phyloP scores from a whole-genome alignment of 176 grass and related monocot species.

The Carex littledalei region DNA sequence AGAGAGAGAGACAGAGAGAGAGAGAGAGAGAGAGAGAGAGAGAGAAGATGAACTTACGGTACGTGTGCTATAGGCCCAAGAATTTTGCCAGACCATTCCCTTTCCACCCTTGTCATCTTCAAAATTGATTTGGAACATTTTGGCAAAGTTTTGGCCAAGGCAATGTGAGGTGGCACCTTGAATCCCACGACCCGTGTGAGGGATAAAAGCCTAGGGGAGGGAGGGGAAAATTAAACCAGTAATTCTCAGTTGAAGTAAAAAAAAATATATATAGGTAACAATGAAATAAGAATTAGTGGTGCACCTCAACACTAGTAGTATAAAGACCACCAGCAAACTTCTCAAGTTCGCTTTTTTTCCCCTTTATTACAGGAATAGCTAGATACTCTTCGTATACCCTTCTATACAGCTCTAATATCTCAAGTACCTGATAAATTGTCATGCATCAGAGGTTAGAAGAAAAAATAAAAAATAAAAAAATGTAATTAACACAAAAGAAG shows the following conservation, averaged over 20 bases:
- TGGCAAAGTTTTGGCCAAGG: slow-evolving; percentile 95
- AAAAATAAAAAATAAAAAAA: background rate
- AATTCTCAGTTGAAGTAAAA: background rate
- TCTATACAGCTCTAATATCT: slow-evolving; percentile 90
- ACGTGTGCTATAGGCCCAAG: slow-evolving; percentile 95
- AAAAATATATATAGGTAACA: background rate
- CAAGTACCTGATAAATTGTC: slow-evolving; percentile 54
- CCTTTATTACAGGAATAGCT: slow-evolving; percentile 90
- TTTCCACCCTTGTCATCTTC: slow-evolving; percentile 85
- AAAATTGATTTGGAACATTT: slow-evolving; percentile 96
- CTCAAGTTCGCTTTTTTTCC: slow-evolving; percentile 93
- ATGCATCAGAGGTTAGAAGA: background rate
- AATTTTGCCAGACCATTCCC: slow-evolving; percentile 98
- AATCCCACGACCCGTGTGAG: slow-evolving; percentile 53
- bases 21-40: background rate
- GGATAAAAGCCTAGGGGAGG: slow-evolving; percentile 9
- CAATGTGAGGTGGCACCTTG: slow-evolving; percentile 76
- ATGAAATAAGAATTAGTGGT: background rate
- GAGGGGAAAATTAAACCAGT: background rate
- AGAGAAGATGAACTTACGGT: slow-evolving; percentile 55
- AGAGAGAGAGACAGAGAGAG: too few species aligned
- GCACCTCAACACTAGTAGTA: slow-evolving; percentile 94
- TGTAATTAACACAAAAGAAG: background rate
- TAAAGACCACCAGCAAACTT: slow-evolving; percentile 92
- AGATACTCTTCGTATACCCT: slow-evolving; percentile 95